phyloP scores from a whole-genome alignment of 495 filamentous ascomycete genomes.

The Podospora australis region DNA sequence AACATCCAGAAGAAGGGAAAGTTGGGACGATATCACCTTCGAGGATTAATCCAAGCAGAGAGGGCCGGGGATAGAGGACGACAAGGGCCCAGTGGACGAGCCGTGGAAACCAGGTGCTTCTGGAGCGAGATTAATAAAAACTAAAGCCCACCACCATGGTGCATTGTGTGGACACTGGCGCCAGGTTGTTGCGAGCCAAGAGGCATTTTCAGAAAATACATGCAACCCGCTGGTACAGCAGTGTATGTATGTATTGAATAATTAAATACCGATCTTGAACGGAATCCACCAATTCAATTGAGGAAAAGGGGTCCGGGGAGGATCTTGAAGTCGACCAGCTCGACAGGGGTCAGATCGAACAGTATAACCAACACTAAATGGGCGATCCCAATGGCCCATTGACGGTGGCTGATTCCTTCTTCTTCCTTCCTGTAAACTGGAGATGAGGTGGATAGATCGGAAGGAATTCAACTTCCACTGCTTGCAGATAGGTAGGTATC shows the following conservation, averaged over 20 bases:
- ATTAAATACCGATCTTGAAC: too few relatives aligned
- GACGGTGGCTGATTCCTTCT: too few relatives aligned
- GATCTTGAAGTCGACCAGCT: not conserved
- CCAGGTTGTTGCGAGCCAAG: constrained; percentile 11
- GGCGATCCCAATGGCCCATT: too few relatives aligned
- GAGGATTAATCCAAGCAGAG: not conserved
- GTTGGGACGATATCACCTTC: not conserved
- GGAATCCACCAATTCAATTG: not conserved
- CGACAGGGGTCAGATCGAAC: not conserved
- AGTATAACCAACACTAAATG: not conserved
- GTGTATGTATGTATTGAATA: too few relatives aligned
- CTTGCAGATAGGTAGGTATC: too few relatives aligned
- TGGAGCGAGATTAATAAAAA: constrained; percentile 29
- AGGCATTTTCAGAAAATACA: constrained; percentile 8
- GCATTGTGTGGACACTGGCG: constrained; percentile 13
- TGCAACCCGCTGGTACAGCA: too few relatives aligned
- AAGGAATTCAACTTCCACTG: too few relatives aligned
- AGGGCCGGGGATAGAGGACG: not conserved
- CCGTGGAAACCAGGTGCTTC: constrained; percentile 10
- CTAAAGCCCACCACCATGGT: constrained; percentile 8
- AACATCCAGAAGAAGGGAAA: not conserved
- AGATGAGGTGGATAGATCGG: too few relatives aligned
- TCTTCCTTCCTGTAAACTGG: too few relatives aligned
- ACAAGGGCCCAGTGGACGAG: not conserved
- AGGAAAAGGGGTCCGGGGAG: not conserved